Evolutionary conservation across 1,284 basidiomycete species (phyloP).

Genomic region (Leccinum ponderosum): DNA sequence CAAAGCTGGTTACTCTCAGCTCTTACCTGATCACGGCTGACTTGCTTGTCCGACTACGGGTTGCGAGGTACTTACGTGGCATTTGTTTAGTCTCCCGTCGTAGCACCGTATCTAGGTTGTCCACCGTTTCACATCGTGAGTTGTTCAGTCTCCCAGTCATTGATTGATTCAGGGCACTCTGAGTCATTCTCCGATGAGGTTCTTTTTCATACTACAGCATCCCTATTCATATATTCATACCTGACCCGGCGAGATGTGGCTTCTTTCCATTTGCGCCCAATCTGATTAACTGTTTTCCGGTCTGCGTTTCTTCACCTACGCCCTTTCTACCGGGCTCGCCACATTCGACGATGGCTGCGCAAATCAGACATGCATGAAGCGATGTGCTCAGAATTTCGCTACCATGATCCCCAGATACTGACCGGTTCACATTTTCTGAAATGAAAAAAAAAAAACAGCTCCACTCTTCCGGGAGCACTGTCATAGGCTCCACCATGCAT

Average conservation of each 20-base stretch:
- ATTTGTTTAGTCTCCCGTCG: too few species aligned
- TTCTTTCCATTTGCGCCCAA: background rate
- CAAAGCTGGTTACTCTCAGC: too few species aligned
- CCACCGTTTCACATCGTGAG: too few species aligned
- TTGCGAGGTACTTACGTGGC: too few species aligned
- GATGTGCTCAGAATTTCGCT: background rate
- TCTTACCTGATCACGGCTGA: too few species aligned
- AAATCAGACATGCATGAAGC: background rate
- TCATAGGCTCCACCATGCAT: background rate
- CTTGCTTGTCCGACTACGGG: background rate
- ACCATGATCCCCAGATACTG: background rate
- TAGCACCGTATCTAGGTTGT: too few species aligned
- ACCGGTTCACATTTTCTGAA: background rate
- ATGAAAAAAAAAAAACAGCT: background rate
- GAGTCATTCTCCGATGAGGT: too few species aligned
- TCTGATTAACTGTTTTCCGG: background rate
- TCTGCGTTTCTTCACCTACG: background rate
- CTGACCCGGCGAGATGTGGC: background rate
- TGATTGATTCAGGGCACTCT: too few species aligned
- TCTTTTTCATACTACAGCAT: too few species aligned
- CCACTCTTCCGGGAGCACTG: background rate
- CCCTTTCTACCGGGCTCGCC: background rate
- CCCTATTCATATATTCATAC: too few species aligned
- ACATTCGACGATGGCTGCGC: background rate
- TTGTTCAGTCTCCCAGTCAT: too few species aligned